phyloP scores from a whole-genome alignment of 2,329 filamentous ascomycete species.

The Paraphaeosphaeria minitans region DNA sequence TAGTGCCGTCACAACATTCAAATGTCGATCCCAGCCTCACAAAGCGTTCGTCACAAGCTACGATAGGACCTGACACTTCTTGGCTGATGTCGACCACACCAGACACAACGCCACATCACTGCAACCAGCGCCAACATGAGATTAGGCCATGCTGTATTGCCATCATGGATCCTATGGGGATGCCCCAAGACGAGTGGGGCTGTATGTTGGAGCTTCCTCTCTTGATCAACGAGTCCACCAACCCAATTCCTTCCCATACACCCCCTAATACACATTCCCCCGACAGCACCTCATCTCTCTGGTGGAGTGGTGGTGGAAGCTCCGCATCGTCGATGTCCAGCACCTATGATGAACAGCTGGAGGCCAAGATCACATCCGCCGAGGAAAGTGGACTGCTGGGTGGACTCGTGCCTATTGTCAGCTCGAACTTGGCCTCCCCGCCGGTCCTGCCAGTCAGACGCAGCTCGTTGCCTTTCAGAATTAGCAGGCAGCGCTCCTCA shows the following conservation, averaged over 20 bases:
- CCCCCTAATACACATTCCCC: constrained; percentile 27
- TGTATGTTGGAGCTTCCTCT: constrained; percentile 16
- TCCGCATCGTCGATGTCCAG: constrained; percentile 39
- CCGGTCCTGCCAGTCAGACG: constrained; percentile 11
- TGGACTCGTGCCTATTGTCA: constrained; percentile 32
- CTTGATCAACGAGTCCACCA: constrained; percentile 21
- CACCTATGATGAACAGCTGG: constrained; percentile 18
- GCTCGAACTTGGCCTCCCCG: not conserved
- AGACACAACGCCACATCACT: constrained; percentile 11
- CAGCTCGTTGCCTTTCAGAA: constrained; percentile 21
- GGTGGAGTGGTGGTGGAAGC: constrained; percentile 40
- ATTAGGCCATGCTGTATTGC: not conserved
- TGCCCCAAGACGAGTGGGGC: not conserved
- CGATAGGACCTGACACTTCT: constrained; percentile 23
- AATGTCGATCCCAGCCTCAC: not conserved
- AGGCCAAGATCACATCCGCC: constrained; percentile 20
- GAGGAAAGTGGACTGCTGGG: constrained; percentile 36
- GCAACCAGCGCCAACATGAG: constrained; percentile 15
- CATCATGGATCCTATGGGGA: not conserved
- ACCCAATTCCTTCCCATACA: constrained; percentile 2
- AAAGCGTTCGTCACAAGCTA: constrained; percentile 20
- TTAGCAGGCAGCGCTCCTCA: constrained; percentile 4
- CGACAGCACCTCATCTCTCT: constrained; percentile 32
- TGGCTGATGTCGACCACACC: constrained; percentile 27
- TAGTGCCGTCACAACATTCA: not conserved